A percentile compares a stretch with the other conserved stretches of the same genome.
phyloP scores from a whole-genome alignment of 805 yeast genomes.

The Ogataea henricii region DNA sequence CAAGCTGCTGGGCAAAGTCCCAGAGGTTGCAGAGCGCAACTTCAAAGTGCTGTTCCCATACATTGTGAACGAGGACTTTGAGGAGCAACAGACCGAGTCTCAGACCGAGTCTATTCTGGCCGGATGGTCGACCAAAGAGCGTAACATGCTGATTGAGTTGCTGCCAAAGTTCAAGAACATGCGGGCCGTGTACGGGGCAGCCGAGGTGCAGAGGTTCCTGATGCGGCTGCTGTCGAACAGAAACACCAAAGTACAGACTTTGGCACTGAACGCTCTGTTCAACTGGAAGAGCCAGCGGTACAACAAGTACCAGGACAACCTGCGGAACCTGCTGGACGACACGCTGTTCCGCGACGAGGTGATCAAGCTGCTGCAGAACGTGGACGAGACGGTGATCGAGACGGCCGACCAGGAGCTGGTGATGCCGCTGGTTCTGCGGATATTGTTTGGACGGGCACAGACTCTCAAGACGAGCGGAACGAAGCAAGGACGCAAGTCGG shows the following conservation, averaged over 20 bases:
- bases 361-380: constrained; percentile 56
- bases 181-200: constrained; percentile 51
- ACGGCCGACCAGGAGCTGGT: constrained; percentile 57
- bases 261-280: constrained; percentile 69
- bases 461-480: constrained; percentile 65
- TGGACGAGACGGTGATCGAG: constrained; percentile 56
- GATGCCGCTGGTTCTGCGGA: constrained; percentile 73
- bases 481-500: constrained; percentile 69
- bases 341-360: constrained; percentile 84
- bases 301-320: constrained; percentile 69
- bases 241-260: constrained; percentile 61
- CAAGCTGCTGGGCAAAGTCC: constrained; percentile 56
- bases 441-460: constrained; percentile 86
- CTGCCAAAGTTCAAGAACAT: constrained; percentile 68
- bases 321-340: constrained; percentile 78
- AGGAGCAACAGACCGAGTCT: constrained; percentile 31
- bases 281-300: constrained; percentile 61
- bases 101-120: constrained; percentile 28
- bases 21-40: constrained; percentile 68
- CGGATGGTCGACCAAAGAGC: constrained; percentile 44
- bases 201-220: constrained; percentile 54
- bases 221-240: constrained; percentile 62
- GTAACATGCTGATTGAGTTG: constrained; percentile 58
- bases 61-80: constrained; percentile 43
- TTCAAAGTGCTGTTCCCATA: constrained; percentile 59